These are phyloP conservation scores for Reticulascus tulasneorum DNA, from an alignment of 2,329 filamentous ascomycete species.

Conservation along the genomic window DNA sequence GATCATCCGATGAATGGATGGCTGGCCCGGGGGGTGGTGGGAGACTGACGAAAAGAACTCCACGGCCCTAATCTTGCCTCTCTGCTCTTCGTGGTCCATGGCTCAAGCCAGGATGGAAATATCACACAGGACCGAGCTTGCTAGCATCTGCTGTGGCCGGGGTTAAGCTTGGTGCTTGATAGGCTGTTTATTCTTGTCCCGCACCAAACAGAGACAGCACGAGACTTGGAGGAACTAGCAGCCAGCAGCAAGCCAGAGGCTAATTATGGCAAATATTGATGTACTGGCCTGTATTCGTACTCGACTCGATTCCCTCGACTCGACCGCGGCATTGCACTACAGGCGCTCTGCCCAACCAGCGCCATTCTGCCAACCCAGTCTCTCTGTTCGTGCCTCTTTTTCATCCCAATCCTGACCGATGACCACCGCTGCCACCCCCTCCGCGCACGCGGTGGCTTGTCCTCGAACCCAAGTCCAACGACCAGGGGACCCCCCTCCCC, in stretches of 20 bases:
- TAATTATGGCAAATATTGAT: constrained; percentile 16
- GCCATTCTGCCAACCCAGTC: constrained; percentile 2
- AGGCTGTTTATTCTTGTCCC: constrained; percentile 9
- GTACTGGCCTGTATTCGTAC: constrained; percentile 11
- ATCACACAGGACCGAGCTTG: constrained; percentile 1
- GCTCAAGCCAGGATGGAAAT: too few species aligned
- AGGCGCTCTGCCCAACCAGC: constrained; percentile 9
- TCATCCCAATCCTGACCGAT: constrained; percentile 13
- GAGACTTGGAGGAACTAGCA: constrained; percentile 4
- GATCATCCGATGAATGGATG: constrained; percentile 3
- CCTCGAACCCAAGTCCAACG: constrained; percentile 11
- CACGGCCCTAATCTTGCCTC: too few species aligned
- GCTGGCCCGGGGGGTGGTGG: constrained; percentile 1
- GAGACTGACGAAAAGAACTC: too few species aligned
- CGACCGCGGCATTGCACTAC: constrained; percentile 2
- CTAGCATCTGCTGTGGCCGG: constrained; percentile 1
- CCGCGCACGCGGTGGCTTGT: constrained; percentile 16
- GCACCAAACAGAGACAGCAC: constrained; percentile 8
- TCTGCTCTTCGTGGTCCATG: too few species aligned
- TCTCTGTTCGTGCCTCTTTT: constrained; percentile 9
- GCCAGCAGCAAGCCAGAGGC: constrained; percentile 8
- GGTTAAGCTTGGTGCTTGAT: constrained; percentile 6
- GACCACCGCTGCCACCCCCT: too few species aligned
- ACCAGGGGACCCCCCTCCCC: too few species aligned
- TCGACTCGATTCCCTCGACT: constrained; percentile 7